Evolutionary conservation across 225 moss, liverwort and hornwort genomes (phyloP), one percentile per base, ranked within the genome.

Genomic region (Rhytidiadelphus loreus): DNA sequence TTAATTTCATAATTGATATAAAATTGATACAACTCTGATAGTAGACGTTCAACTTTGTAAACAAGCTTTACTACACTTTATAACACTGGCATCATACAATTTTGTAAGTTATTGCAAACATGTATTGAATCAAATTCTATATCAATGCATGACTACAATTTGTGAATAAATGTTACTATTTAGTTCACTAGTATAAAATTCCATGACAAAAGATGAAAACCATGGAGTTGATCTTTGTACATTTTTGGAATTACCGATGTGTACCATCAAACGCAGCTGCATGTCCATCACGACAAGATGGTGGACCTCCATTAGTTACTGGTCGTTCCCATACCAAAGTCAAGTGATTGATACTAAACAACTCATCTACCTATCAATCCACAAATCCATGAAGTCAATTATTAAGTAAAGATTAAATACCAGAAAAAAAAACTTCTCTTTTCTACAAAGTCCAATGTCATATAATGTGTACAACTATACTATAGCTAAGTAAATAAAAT

Each of bases 211-310:
- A 21, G 62, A 87, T 82, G 81, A 83, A 81, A 87, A 71, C 37
- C 37, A 89, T 43, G 46, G 58, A 85, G 53, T 82, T 85, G 50
- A 53, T 83, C 83, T n/a, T 66, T 89, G n/a, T 87, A 91, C 90
- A 92, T 86, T 86, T 87, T 86, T 83, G 61, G 68, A 83, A 92
- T 92, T 90, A 96, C 96, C 93, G 90, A 83, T 95, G 84, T 86
- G 91, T 86, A 60, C 95, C 94, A 89, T 97, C 97, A 91, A 95
- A 97, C 55, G 97, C 92, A 81, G 92, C 91, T 63, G 92, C 94
- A 83, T 97, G 97, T 50, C 95, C 95, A 90, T 97, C 97, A 52
- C 97, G 94, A 82, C 95, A 94, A 84, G 94, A 94, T 88, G 97
- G 97, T 55, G 97, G 94, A 81, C 94, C 91, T 77, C 97, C 97